These are phyloP conservation scores for Oenanthe sinensis DNA, from an alignment of 129 eudicot genomes.

Conservation along the genomic window DNA sequence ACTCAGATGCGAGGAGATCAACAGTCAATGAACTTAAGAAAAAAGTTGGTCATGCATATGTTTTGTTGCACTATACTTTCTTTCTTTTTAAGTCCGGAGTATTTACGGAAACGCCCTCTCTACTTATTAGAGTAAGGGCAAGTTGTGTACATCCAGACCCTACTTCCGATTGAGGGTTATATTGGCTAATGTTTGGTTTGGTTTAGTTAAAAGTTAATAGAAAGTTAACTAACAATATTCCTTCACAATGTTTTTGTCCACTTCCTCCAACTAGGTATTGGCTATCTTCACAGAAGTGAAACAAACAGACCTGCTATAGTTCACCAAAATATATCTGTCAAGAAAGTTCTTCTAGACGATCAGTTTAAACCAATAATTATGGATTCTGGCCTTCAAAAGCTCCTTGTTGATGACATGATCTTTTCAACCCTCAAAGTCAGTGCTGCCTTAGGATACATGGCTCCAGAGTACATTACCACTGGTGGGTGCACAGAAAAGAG, in stretches of 20 bases:
- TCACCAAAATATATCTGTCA: constrained; percentile 76
- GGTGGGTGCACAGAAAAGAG: constrained; percentile 87
- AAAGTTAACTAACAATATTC: neutral
- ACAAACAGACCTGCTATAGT: constrained; percentile 45
- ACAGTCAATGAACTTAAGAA: neutral
- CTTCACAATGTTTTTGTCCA: neutral
- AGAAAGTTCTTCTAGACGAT: constrained; percentile 59
- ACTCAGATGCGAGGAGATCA: neutral
- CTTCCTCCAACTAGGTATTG: constrained; percentile 36
- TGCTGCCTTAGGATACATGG: constrained; percentile 91
- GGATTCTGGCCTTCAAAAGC: constrained; percentile 73
- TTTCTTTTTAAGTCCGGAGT: neutral
- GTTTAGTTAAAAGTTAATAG: neutral
- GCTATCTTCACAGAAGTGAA: constrained; percentile 55
- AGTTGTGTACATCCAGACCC: neutral
- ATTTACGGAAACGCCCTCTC: neutral
- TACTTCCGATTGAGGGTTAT: neutral
- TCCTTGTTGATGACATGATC: constrained; percentile 79
- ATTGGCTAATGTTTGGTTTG: neutral
- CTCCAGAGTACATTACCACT: constrained; percentile 86
- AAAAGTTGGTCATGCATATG: neutral
- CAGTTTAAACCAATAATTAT: constrained; percentile 55
- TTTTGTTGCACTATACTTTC: neutral
- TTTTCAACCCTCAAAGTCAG: constrained; percentile 88
- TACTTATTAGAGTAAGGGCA: neutral